Base-by-base conservation (phyloP, 176 grass and related monocot genomes). In the Rhynchospora pubera region DNA sequence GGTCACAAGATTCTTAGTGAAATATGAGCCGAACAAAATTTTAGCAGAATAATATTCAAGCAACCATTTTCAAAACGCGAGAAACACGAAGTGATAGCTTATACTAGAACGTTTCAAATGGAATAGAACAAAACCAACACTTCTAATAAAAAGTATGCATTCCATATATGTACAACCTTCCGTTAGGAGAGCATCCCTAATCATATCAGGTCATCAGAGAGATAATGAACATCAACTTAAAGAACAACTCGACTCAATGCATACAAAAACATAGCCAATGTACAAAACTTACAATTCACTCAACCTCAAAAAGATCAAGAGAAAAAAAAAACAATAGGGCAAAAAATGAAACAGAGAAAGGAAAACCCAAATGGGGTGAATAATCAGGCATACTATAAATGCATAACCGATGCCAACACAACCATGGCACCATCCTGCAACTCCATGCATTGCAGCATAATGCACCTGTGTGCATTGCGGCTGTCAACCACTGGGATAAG, bases 261-360 rank as follows among this genome's bases (percentile, higher is more conserved):
- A 64, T 62, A 23, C 48, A 74, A 79, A 81, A 90, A 61, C 63
- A 84, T 53, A 42, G 82, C 84, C 85, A 58, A 91, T 93, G 79
- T 91, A 97, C 91, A 97, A 81, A 88, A 87, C 84, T 93, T 90
- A 86, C 85, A 84, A 86, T 62, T 48, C 85, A 91, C 85, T 79
- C 91, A 87, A 52, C 87, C 62, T 82, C 85, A 91, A 91, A 91
- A 85, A 82, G 69, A 86, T 79, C 10, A 73, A 70, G 69, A 84
- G 57, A 61, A 77, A 77, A 74, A 22, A 56, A 1, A 44, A 84
- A n/a, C n/a, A n/a, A 62, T 48, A 65, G 44, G 46, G 18, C 62
- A 82, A 66, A 57, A 62, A 62, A 57, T 62, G 58, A 80, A 63
- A 63, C 57, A 47, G 58, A 45, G 56, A 22, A 83, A 57, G 7